Percentiles rank a stretch among this genome's conserved stretches.
Conservation (phyloP, 352 stramenopile species). For the Globisporangium heterothallicum region DNA sequence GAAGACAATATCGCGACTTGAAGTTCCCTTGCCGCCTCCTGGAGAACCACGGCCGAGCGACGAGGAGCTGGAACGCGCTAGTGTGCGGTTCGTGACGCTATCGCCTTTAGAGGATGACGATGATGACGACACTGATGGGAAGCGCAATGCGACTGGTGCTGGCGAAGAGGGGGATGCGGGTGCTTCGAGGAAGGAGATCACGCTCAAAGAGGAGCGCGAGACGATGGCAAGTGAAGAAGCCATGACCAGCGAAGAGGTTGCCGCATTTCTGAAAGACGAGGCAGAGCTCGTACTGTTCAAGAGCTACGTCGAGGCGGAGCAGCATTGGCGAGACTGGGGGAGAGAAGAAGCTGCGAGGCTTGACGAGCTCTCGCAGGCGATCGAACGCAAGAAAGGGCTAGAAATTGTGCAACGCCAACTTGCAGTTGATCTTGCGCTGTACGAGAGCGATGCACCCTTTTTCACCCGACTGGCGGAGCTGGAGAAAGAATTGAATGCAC, state of each 20-base stretch:
- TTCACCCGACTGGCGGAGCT: constrained; percentile 36
- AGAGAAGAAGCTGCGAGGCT: constrained; percentile 28
- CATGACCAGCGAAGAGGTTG: constrained; percentile 11
- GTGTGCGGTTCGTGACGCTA: constrained; percentile 27
- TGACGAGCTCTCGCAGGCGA: constrained; percentile 30
- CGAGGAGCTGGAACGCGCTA: constrained; percentile 33
- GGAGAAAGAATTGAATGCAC: constrained; percentile 40
- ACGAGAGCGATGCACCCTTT: constrained; percentile 39
- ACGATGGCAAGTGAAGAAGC: constrained; percentile 6
- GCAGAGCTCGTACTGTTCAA: constrained; percentile 41
- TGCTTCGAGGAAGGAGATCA: background rate
- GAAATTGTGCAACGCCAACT: constrained; percentile 26
- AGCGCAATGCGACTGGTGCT: background rate
- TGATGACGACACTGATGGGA: constrained; percentile 3
- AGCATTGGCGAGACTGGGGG: constrained; percentile 47
- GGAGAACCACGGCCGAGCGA: constrained; percentile 24
- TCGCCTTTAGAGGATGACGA: constrained; percentile 18
- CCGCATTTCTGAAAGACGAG: constrained; percentile 33
- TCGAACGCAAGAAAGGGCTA: constrained; percentile 18
- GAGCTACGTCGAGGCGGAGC: constrained; percentile 32
- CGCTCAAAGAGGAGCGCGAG: background rate
- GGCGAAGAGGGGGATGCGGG: background rate
- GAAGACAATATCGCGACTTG: constrained; percentile 22
- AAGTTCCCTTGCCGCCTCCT: constrained; percentile 19
- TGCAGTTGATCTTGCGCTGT: constrained; percentile 39